These are phyloP conservation scores for Arthrobotrys pseudoclavata DNA, from an alignment of 2,329 filamentous ascomycete species.

Conservation along the genomic window DNA sequence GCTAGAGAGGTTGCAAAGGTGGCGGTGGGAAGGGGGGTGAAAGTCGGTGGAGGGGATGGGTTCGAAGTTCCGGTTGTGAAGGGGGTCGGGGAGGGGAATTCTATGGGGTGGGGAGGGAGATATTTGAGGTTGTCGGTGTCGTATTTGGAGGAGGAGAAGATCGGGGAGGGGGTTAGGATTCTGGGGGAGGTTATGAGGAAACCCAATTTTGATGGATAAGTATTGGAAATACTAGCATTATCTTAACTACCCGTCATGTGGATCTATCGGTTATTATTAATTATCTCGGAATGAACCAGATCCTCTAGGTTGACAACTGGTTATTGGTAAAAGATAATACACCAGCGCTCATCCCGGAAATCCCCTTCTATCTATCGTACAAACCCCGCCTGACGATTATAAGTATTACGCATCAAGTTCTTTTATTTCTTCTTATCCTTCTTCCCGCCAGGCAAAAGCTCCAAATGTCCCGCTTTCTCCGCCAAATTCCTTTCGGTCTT, in stretches of 20 bases:
- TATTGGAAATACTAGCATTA: too few species aligned
- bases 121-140: slow-evolving; percentile 62
- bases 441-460: slow-evolving; percentile 77
- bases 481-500: slow-evolving; percentile 78
- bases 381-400: not conserved
- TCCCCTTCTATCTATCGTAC: slow-evolving; percentile 8
- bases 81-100: slow-evolving; percentile 60
- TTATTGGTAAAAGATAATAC: slow-evolving; percentile 6
- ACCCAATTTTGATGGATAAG: slow-evolving; percentile 38
- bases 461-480: slow-evolving; percentile 77
- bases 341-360: slow-evolving; percentile 3
- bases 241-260: too few species aligned
- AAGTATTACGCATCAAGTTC: not conserved
- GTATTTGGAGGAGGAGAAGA: slow-evolving; percentile 60
- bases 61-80: slow-evolving; percentile 71
- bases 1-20: slow-evolving; percentile 72
- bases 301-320: not conserved
- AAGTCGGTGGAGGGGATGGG: slow-evolving; percentile 78
- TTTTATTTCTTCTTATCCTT: slow-evolving; percentile 69
- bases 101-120: slow-evolving; percentile 61
- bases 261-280: not conserved
- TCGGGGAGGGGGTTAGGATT: slow-evolving; percentile 60
- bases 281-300: not conserved
- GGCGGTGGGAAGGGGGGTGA: slow-evolving; percentile 74
- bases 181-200: slow-evolving; percentile 57